Conservation (phyloP, 495 filamentous ascomycete genomes). For the Aspergillus mulundensis region DNA sequence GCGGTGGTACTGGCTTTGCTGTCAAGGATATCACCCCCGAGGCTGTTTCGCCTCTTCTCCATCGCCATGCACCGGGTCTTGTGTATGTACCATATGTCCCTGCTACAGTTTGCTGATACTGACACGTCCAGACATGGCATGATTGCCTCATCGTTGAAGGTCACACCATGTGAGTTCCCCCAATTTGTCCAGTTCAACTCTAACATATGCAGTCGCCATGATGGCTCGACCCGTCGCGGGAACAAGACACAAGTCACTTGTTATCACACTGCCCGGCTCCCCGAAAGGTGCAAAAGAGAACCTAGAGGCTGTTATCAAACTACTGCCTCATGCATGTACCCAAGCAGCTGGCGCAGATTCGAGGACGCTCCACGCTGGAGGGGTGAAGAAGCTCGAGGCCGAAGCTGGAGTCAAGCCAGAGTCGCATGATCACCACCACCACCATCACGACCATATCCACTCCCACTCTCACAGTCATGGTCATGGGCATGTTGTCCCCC, state of each 20-base stretch:
- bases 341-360: conserved; percentile 86
- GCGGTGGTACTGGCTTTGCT: conserved; percentile 92
- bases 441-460: conserved; percentile 47
- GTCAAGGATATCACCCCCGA: conserved; percentile 87
- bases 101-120: conserved; percentile 14
- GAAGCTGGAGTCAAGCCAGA: conserved; percentile 63
- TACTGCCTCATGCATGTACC: conserved; percentile 87
- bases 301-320: conserved; percentile 81
- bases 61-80: conserved; percentile 84
- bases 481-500: conserved; percentile 63
- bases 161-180: conserved; percentile 77
- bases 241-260: conserved; percentile 74
- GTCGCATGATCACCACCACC: conserved; percentile 26
- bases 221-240: conserved; percentile 96
- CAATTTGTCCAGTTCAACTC: conserved; percentile 16
- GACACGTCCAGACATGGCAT: conserved; percentile 69
- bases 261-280: conserved; percentile 89
- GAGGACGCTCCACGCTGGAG: conserved; percentile 71
- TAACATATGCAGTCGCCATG: conserved; percentile 67
- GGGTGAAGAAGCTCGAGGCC: conserved; percentile 75
- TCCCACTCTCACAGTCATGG: conserved; percentile 56
- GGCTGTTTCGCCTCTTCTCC: conserved; percentile 74
- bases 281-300: conserved; percentile 98
- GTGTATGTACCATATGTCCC: conserved; percentile 57
- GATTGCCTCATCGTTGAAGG: conserved; percentile 75